Conservation (phyloP, 495 filamentous ascomycete species). For the Neohortaea acidophila region DNA sequence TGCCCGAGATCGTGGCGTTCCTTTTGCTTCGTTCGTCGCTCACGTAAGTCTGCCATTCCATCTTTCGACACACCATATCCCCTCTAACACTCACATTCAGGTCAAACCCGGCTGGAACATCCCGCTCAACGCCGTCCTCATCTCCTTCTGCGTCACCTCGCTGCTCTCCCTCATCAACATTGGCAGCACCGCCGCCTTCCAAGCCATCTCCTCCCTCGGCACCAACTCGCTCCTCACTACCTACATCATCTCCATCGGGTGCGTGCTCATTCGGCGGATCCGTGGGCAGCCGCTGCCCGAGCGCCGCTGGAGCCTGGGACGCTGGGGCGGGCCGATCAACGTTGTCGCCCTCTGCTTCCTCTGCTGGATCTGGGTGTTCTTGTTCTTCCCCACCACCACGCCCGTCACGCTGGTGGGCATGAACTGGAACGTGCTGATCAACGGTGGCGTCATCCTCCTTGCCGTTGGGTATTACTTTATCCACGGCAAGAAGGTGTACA, state of each 20-base stretch:
- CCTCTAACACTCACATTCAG: neutral
- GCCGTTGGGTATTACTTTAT: conserved; percentile 30
- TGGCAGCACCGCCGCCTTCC: conserved; percentile 41
- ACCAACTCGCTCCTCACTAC: conserved; percentile 5
- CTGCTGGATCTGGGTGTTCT: conserved; percentile 10
- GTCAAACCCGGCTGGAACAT: conserved; percentile 17
- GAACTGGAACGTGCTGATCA: conserved; percentile 23
- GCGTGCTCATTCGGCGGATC: conserved; percentile 4
- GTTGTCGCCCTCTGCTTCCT: conserved; percentile 16
- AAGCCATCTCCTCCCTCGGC: conserved; percentile 35
- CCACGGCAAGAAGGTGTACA: conserved; percentile 30
- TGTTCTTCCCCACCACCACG: conserved; percentile 11
- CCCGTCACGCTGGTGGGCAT: conserved; percentile 6
- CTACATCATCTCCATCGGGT: conserved; percentile 12
- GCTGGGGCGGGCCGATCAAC: conserved; percentile 15
- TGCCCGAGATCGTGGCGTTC: conserved; percentile 12
- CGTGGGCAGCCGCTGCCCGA: conserved; percentile 2
- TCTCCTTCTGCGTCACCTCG: neutral
- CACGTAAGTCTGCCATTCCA: neutral
- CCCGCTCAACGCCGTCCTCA: conserved; percentile 7
- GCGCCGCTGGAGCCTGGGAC: conserved; percentile 7
- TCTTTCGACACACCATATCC: neutral
- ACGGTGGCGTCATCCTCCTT: conserved; percentile 32
- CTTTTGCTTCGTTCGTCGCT: too few species aligned
- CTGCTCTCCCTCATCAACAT: conserved; percentile 45